These are phyloP conservation scores for Colletotrichum limetticola DNA, from an alignment of 2,329 filamentous ascomycete species.

Conservation along the genomic window DNA sequence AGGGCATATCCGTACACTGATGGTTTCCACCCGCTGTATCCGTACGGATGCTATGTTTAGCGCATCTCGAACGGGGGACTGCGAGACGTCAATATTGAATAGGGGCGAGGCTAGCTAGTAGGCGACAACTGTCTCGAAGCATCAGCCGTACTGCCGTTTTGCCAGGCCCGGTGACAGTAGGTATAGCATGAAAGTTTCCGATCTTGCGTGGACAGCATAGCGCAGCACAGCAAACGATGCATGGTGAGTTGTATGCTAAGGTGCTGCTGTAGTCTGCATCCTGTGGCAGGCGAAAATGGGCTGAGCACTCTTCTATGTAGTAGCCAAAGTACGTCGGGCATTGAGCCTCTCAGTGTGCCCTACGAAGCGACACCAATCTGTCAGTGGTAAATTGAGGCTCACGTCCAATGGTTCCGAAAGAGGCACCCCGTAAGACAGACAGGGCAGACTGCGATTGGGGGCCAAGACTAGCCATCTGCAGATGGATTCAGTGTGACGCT, in stretches of 20 bases:
- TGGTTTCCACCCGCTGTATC: not conserved
- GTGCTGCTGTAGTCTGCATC: not conserved
- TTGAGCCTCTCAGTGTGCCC: not conserved
- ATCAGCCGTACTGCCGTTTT: not conserved
- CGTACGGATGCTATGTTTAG: slow-evolving; percentile 2
- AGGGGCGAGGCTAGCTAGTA: not conserved
- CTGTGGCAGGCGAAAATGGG: not conserved
- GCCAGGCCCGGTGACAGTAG: not conserved
- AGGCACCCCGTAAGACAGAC: not conserved
- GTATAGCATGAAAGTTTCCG: not conserved
- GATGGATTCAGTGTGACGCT: slow-evolving; percentile 10
- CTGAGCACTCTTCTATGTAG: not conserved
- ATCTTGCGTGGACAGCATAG: not conserved
- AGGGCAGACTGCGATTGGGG: slow-evolving; percentile 2
- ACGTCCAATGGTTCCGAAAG: not conserved
- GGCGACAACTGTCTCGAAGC: not conserved
- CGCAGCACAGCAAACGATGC: not conserved
- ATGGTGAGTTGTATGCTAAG: not conserved
- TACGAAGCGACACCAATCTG: not conserved
- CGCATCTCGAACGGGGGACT: not conserved
- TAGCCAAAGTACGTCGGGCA: not conserved
- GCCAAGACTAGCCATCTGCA: not conserved
- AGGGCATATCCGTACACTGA: no score
- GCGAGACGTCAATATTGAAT: not conserved
- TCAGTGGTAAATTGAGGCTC: not conserved